Percentiles rank a stretch among this genome's conserved stretches.
Evolutionary conservation across 2,329 filamentous ascomycete genomes (phyloP).

Genomic region (Xylaria sp.): DNA sequence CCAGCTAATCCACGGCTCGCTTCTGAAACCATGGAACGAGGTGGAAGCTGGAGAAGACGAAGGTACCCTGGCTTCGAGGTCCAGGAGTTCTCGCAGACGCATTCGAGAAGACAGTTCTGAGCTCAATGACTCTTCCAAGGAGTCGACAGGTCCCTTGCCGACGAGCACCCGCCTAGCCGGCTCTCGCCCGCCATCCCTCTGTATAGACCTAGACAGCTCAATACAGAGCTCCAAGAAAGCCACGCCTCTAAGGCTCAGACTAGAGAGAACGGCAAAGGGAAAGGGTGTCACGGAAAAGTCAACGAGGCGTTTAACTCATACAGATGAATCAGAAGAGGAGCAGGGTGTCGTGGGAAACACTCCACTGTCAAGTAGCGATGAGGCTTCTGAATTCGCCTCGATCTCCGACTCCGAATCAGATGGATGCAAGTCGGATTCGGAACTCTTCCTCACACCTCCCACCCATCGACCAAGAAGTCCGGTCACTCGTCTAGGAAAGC

Average conservation of each 20-base stretch:
- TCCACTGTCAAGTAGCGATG: constrained; percentile 19
- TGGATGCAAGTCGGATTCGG: constrained; percentile 25
- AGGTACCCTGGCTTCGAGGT: constrained; percentile 2
- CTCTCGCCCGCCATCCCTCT: constrained; percentile 6
- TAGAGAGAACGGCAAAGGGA: constrained; percentile 7
- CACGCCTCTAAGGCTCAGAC: constrained; percentile 11
- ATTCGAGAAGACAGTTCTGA: constrained; percentile 14
- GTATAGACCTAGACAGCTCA: constrained; percentile 10
- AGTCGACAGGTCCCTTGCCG: constrained; percentile 18
- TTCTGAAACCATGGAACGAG: constrained; percentile 33
- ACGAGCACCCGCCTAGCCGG: constrained; percentile 12
- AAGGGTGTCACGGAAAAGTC: neutral
- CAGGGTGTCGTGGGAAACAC: constrained; percentile 8
- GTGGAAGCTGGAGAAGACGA: constrained; percentile 5
- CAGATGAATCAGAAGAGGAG: constrained; percentile 19
- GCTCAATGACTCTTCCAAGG: constrained; percentile 7
- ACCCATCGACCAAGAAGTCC: constrained; percentile 25
- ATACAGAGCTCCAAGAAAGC: constrained; percentile 14
- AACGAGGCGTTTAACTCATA: neutral
- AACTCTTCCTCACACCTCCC: constrained; percentile 22
- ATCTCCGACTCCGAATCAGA: constrained; percentile 22
- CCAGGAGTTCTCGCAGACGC: constrained; percentile 12
- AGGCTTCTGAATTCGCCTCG: constrained; percentile 31
- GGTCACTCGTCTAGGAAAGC: constrained; percentile 17
- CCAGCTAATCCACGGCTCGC: constrained; percentile 30